phyloP scores from a whole-genome alignment of 2,329 filamentous ascomycete genomes.

The Trichoderma pleuroti region DNA sequence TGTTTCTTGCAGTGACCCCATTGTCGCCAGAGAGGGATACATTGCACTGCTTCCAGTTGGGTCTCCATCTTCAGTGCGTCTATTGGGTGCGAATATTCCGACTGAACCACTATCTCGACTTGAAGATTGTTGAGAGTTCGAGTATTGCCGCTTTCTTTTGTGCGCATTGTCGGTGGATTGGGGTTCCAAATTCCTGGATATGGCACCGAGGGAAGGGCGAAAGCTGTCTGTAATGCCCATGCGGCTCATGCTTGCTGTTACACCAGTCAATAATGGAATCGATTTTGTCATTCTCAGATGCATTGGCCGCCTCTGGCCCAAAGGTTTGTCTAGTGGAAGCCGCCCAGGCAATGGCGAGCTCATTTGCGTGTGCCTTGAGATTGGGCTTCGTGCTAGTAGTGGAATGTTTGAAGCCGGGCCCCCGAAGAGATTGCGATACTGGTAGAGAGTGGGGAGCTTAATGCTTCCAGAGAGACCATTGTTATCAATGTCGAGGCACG shows the following conservation, averaged over 20 bases:
- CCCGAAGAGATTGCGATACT: conserved; percentile 31
- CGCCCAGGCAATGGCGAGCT: conserved; percentile 43
- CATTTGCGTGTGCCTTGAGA: conserved; percentile 40
- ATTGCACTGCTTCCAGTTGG: neutral
- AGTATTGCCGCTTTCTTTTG: conserved; percentile 33
- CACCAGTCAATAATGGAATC: neutral
- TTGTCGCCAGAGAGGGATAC: neutral
- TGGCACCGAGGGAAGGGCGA: conserved; percentile 32
- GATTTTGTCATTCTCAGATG: conserved; percentile 13
- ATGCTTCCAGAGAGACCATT: conserved; percentile 40
- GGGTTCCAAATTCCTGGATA: conserved; percentile 30
- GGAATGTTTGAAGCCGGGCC: conserved; percentile 41
- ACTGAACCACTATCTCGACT: neutral
- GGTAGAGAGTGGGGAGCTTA: conserved; percentile 34
- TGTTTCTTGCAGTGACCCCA: too few relatives aligned
- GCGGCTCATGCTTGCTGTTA: neutral
- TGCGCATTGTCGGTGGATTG: conserved; percentile 20
- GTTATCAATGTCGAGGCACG: conserved; percentile 71
- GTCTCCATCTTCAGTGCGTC: neutral
- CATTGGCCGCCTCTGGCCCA: conserved; percentile 17
- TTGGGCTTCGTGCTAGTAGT: conserved; percentile 43
- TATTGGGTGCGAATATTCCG: neutral
- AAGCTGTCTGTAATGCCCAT: conserved; percentile 28
- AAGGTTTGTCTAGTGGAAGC: conserved; percentile 35
- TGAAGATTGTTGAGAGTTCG: conserved; percentile 24